Evolutionary conservation across 139 green algal genomes (phyloP).

Genomic region (Klebsormidium nitens): DNA sequence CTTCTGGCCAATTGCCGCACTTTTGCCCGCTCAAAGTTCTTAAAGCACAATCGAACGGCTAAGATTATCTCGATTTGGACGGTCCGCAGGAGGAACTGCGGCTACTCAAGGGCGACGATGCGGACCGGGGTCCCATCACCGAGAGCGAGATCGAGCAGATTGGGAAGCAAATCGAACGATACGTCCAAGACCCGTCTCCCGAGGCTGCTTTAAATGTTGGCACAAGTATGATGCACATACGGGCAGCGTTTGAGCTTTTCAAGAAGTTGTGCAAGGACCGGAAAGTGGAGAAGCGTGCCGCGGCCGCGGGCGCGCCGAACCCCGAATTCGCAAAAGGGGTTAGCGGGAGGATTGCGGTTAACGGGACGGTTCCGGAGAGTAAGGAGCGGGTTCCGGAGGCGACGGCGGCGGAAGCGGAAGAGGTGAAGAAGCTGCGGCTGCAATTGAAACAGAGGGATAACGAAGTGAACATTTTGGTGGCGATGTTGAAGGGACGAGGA

Average conservation of each 20-base stretch:
- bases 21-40: too few relatives aligned
- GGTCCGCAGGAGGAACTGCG: conserved; percentile 74
- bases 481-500: conserved; percentile 69
- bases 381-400: conserved; percentile 4
- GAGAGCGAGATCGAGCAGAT: conserved; percentile 58
- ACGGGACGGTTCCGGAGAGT: neutral
- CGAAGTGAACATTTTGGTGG: conserved; percentile 77
- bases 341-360: neutral
- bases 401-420: conserved; percentile 39
- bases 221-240: conserved; percentile 45
- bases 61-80: too few relatives aligned
- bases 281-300: too few relatives aligned
- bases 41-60: too few relatives aligned
- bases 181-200: neutral
- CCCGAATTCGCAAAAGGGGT: too few relatives aligned
- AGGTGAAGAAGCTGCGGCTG: conserved; percentile 63
- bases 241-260: conserved; percentile 44
- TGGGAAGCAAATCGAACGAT: neutral
- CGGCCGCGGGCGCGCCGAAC: too few relatives aligned
- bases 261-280: too few relatives aligned
- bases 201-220: conserved; percentile 1
- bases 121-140: conserved; percentile 57
- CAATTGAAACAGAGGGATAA: conserved; percentile 72
- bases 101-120: conserved; percentile 51
- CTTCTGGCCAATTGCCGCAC: too few relatives aligned